Conservation (phyloP, 2,329 filamentous ascomycete species). For the Aspergillus chevalieri region DNA sequence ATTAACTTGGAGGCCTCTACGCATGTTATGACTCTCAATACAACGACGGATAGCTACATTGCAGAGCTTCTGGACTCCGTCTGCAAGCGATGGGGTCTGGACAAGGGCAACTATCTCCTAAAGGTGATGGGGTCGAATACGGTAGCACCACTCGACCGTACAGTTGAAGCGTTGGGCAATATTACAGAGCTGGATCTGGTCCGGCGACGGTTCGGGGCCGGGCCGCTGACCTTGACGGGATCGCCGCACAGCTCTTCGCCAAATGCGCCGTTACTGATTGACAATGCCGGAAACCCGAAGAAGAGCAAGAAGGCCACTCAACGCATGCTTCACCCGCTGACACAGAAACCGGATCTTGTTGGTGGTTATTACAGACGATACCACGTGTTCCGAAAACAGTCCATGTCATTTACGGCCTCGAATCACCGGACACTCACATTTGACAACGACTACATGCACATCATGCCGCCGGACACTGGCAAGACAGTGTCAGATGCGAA, state of each 20-base stretch:
- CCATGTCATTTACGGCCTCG: slow-evolving; percentile 58
- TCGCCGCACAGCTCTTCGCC: slow-evolving; percentile 58
- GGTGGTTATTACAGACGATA: slow-evolving; percentile 55
- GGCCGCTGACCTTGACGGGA: slow-evolving; percentile 50
- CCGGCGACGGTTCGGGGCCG: slow-evolving; percentile 57
- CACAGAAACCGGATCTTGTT: slow-evolving; percentile 43
- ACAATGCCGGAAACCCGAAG: slow-evolving; percentile 31
- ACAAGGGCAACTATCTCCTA: slow-evolving; percentile 58
- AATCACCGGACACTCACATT: slow-evolving; percentile 57
- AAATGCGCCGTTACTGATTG: slow-evolving; percentile 58
- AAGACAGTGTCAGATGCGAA: slow-evolving; percentile 51
- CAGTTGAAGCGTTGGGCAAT: slow-evolving; percentile 57
- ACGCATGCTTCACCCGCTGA: slow-evolving; percentile 40
- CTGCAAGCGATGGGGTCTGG: slow-evolving; percentile 57
- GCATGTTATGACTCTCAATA: slow-evolving; percentile 49
- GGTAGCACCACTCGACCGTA: slow-evolving; percentile 58
- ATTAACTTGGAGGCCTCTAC: slow-evolving; percentile 54
- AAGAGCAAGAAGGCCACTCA: slow-evolving; percentile 39
- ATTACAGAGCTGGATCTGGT: slow-evolving; percentile 57
- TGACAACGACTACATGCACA: slow-evolving; percentile 61
- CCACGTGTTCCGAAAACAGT: slow-evolving; percentile 58
- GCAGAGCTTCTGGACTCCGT: slow-evolving; percentile 61
- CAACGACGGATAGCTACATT: slow-evolving; percentile 61
- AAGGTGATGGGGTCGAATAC: slow-evolving; percentile 60
- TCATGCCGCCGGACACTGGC: slow-evolving; percentile 53